Conservation (phyloP, 2,329 filamentous ascomycete genomes). For the Penicillium sp. region DNA sequence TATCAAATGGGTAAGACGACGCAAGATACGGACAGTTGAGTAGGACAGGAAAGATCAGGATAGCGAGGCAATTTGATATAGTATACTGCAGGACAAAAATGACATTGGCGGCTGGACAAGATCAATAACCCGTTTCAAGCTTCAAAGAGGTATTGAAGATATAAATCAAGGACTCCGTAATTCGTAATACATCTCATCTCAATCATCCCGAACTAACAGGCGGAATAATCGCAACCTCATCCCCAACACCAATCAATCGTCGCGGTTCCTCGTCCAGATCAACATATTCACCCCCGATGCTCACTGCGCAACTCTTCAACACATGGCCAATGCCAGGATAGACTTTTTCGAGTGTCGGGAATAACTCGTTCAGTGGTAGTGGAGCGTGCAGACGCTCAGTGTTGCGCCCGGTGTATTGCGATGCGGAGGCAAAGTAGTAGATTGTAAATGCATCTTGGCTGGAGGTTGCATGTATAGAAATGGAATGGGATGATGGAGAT, state of each 20-base stretch:
- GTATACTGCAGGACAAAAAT: too few species aligned
- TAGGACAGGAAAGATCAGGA: too few species aligned
- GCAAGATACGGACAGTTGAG: too few species aligned
- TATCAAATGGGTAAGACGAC: too few species aligned
- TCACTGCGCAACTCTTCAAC: constrained; percentile 38
- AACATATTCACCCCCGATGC: constrained; percentile 42
- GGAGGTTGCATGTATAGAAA: too few species aligned
- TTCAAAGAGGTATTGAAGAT: too few species aligned
- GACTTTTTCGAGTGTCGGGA: constrained; percentile 33
- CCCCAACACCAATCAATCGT: constrained; percentile 32
- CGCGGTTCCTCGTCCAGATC: constrained; percentile 29
- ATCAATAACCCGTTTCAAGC: too few species aligned
- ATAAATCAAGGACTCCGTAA: too few species aligned
- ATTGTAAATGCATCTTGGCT: constrained; percentile 35
- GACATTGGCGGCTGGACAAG: too few species aligned
- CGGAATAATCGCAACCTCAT: constrained; percentile 45
- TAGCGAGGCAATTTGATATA: too few species aligned
- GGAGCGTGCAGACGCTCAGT: constrained; percentile 41
- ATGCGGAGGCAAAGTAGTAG: constrained; percentile 44
- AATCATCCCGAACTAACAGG: constrained; percentile 44
- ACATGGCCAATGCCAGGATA: constrained; percentile 43
- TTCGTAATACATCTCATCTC: not conserved
- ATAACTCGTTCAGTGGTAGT: constrained; percentile 35
- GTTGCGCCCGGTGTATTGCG: constrained; percentile 37
- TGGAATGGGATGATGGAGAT: too few species aligned